Evolutionary conservation across 2,329 filamentous ascomycete genomes (phyloP).

Genomic region (Calycina marina): DNA sequence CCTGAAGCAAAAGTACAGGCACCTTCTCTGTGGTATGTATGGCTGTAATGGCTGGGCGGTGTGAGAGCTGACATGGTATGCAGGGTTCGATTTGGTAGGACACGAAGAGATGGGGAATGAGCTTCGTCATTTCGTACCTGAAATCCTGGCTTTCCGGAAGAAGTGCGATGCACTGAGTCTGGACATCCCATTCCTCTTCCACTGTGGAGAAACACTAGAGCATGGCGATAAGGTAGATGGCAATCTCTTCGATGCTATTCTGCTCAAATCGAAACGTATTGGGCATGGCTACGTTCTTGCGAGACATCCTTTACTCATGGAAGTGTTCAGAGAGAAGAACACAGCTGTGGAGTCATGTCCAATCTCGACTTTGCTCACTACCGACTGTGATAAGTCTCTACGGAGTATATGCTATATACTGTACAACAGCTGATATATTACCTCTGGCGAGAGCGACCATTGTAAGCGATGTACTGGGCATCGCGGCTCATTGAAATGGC

Average conservation of each 20-base stretch:
- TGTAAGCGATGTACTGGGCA: no score
- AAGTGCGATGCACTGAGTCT: slow-evolving; percentile 32
- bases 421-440: no score
- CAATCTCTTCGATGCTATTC: slow-evolving; percentile 54
- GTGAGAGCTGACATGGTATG: slow-evolving; percentile 4
- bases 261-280: slow-evolving; percentile 53
- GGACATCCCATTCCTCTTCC: slow-evolving; percentile 59
- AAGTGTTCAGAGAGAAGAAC: slow-evolving; percentile 44
- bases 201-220: slow-evolving; percentile 63
- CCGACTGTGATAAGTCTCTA: no score
- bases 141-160: slow-evolving; percentile 41
- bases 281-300: slow-evolving; percentile 60
- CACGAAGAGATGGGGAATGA: slow-evolving; percentile 50
- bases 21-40: slow-evolving; percentile 47
- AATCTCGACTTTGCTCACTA: no score
- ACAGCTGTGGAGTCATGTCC: slow-evolving; percentile 66
- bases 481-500: no score
- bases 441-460: no score
- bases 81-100: slow-evolving; percentile 56
- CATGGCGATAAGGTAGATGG: slow-evolving; percentile 47
- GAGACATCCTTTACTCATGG: slow-evolving; percentile 51
- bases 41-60: not conserved
- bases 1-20: slow-evolving; percentile 40
- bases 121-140: slow-evolving; percentile 36
- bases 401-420: no score